Conservation (phyloP, 129 eudicot species). For the Lactuca saligna region DNA sequence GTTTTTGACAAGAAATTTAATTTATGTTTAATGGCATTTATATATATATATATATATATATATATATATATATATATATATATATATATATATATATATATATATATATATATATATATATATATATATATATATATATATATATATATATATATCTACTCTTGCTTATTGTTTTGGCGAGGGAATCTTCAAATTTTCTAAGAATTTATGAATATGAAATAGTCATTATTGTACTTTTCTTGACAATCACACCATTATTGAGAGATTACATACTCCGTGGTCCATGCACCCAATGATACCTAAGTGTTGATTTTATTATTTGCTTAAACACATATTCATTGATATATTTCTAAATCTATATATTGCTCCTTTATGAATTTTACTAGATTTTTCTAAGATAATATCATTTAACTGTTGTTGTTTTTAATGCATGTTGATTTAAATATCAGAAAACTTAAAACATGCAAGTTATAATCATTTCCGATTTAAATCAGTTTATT, state of each 20-base stretch:
- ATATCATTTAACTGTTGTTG: too few relatives aligned
- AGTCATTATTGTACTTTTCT: slow-evolving; percentile 21
- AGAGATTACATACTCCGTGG: background rate
- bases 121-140: background rate
- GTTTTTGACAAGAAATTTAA: background rate
- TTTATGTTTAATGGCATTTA: background rate
- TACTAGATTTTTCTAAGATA: too few relatives aligned
- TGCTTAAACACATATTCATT: too few relatives aligned
- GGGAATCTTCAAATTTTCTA: slow-evolving; percentile 10
- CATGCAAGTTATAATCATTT: too few relatives aligned
- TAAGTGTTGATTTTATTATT: too few relatives aligned
- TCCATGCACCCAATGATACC: background rate
- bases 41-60: background rate
- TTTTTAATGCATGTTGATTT: too few relatives aligned
- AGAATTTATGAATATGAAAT: slow-evolving; percentile 20
- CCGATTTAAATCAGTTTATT: too few relatives aligned
- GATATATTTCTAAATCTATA: too few relatives aligned
- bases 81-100: background rate
- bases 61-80: background rate
- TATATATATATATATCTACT: background rate
- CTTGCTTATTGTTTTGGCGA: background rate
- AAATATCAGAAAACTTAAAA: too few relatives aligned
- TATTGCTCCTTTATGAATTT: too few relatives aligned
- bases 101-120: background rate
- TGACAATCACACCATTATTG: background rate